phyloP scores from a whole-genome alignment of 2,329 filamentous ascomycete genomes.

The Calonectria hongkongensis region DNA sequence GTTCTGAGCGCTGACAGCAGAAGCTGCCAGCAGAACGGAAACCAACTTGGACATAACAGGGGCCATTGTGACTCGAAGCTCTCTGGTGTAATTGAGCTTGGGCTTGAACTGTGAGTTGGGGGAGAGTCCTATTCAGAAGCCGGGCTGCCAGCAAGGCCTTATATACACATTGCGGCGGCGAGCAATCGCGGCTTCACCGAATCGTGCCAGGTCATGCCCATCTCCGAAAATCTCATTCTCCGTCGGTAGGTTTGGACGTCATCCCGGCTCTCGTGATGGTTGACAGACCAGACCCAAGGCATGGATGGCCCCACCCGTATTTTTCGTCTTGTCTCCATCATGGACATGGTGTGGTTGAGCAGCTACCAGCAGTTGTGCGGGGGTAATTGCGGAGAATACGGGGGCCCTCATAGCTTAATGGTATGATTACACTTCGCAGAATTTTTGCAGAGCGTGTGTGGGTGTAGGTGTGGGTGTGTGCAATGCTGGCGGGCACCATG shows the following conservation, averaged over 20 bases:
- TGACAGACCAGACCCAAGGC: conserved; percentile 24
- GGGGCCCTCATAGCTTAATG: conserved; percentile 37
- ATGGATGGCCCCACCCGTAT: not conserved
- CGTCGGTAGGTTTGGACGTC: conserved; percentile 40
- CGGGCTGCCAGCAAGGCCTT: conserved; percentile 35
- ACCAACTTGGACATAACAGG: conserved; percentile 60
- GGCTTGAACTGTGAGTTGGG: conserved; percentile 32
- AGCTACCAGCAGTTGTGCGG: conserved; percentile 30
- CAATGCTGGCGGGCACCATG: not conserved
- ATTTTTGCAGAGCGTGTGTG: conserved; percentile 1
- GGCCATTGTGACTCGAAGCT: conserved; percentile 47
- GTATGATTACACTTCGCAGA: conserved; percentile 28
- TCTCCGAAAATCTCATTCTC: conserved; percentile 21
- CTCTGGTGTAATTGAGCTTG: conserved; percentile 29
- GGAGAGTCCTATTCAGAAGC: conserved; percentile 15
- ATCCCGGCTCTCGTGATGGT: conserved; percentile 42
- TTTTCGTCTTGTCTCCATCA: conserved; percentile 23
- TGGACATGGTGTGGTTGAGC: conserved; percentile 26
- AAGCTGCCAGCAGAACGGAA: conserved; percentile 57
- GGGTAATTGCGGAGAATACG: conserved; percentile 38
- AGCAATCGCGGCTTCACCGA: conserved; percentile 12
- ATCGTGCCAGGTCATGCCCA: conserved; percentile 12
- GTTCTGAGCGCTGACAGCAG: conserved; percentile 53
- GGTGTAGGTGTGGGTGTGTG: not conserved
- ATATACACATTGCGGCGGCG: conserved; percentile 27